A percentile compares a stretch with the other conserved stretches of the same genome.
phyloP scores from a whole-genome alignment of 2,329 filamentous ascomycete genomes.

The Madurella fahalii region DNA sequence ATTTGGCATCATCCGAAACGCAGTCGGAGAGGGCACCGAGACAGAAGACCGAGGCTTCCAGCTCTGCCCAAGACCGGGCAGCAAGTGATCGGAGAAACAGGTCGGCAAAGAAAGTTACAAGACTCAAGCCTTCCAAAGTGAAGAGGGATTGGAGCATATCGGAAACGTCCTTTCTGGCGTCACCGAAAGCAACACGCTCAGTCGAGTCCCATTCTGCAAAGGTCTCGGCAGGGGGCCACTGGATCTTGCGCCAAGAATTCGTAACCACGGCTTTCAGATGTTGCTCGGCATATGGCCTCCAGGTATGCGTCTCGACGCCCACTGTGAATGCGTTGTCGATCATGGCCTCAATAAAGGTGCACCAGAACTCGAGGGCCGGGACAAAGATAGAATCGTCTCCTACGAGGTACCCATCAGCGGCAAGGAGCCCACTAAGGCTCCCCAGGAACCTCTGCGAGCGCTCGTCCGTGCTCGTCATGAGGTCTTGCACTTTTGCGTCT shows the following conservation, averaged over 20 bases:
- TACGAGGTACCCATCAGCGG: conserved; percentile 61
- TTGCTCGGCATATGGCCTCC: conserved; percentile 55
- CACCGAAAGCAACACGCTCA: conserved; percentile 62
- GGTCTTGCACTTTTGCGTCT: conserved; percentile 57
- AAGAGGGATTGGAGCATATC: conserved; percentile 73
- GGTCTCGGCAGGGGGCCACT: conserved; percentile 56
- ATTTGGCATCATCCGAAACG: conserved; percentile 52
- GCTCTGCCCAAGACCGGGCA: conserved; percentile 51
- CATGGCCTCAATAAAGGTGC: conserved; percentile 66
- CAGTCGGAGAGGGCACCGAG: conserved; percentile 65
- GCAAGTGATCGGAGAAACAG: conserved; percentile 49
- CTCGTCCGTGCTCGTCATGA: conserved; percentile 51
- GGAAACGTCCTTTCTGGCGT: conserved; percentile 73
- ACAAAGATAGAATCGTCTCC: conserved; percentile 73
- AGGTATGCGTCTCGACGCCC: conserved; percentile 44
- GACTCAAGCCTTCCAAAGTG: conserved; percentile 51
- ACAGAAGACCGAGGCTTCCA: conserved; percentile 60
- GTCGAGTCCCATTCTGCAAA: conserved; percentile 66
- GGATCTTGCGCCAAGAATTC: conserved; percentile 64
- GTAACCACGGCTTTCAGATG: conserved; percentile 62
- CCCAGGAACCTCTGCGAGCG: conserved; percentile 51
- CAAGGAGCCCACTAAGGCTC: conserved; percentile 61
- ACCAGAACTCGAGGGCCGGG: conserved; percentile 76
- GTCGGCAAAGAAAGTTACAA: conserved; percentile 55
- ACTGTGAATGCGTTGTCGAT: conserved; percentile 54